Evolutionary conservation across 148 eudicot genomes (phyloP).

Genomic region (Rhododendron williamsianum): DNA sequence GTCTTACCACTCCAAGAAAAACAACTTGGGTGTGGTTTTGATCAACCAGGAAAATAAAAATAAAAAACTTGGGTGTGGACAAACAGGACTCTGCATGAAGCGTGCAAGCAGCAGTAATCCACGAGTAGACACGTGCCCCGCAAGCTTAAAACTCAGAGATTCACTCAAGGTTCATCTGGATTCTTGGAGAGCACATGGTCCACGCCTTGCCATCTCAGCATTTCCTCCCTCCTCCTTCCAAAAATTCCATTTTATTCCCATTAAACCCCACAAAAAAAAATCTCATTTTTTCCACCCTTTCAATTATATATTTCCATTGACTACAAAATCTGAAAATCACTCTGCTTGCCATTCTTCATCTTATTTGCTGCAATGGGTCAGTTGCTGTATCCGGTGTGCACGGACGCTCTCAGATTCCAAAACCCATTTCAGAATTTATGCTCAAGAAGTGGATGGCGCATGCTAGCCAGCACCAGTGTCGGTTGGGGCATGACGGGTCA

Average conservation of each 20-base stretch:
- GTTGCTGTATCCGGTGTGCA: conserved; percentile 65
- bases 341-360: not conserved
- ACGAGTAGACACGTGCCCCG: conserved; percentile 43
- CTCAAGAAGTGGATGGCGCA: conserved; percentile 32
- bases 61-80: not conserved
- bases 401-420: conserved; percentile 66
- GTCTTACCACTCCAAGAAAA: too few relatives aligned
- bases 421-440: conserved; percentile 35
- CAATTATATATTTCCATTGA: not conserved
- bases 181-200: conserved; percentile 47
- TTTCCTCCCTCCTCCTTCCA: conserved; percentile 7
- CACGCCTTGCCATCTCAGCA: conserved; percentile 48
- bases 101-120: conserved; percentile 14
- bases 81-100: not conserved
- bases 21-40: not conserved
- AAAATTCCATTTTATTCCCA: conserved; percentile 8
- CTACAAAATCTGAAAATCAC: not conserved
- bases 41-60: too few relatives aligned
- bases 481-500: conserved; percentile 21
- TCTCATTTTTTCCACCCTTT: not conserved
- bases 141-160: conserved; percentile 15
- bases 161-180: conserved; percentile 26
- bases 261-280: conserved; percentile 9
- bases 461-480: conserved; percentile 33
- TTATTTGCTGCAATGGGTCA: conserved; percentile 32